These are phyloP conservation scores for Entomortierella lignicola DNA, from an alignment of 192 early-diverging fungal genomes.

Conservation along the genomic window DNA sequence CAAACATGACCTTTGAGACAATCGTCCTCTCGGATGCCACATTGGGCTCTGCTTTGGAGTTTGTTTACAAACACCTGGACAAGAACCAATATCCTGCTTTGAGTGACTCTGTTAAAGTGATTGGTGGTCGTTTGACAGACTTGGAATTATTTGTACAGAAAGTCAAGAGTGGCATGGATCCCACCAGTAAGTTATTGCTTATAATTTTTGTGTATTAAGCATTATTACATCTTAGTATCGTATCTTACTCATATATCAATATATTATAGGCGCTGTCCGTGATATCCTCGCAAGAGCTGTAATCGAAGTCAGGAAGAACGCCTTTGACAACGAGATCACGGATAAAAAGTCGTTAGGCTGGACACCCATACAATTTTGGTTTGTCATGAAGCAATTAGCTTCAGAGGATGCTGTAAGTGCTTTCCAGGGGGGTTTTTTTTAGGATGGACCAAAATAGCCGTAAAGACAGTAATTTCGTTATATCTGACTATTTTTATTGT, in stretches of 20 bases:
- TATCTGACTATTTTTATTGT: background rate
- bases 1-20: slow-evolving; percentile 75
- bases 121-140: slow-evolving; percentile 94
- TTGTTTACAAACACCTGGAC: slow-evolving; percentile 65
- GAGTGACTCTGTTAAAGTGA: slow-evolving; percentile 64
- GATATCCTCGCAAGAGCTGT: slow-evolving; percentile 86
- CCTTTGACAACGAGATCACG: slow-evolving; percentile 74
- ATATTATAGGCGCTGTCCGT: slow-evolving; percentile 73
- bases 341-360: slow-evolving; percentile 66
- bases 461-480: too few relatives aligned
- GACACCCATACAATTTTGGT: slow-evolving; percentile 94
- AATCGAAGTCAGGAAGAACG: slow-evolving; percentile 89
- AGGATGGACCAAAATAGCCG: background rate
- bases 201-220: slow-evolving; percentile 3
- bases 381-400: slow-evolving; percentile 79
- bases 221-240: background rate
- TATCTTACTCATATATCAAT: too few relatives aligned
- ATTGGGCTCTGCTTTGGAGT: slow-evolving; percentile 67
- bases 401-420: slow-evolving; percentile 61
- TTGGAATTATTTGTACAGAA: slow-evolving; percentile 91
- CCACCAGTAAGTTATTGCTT: slow-evolving; percentile 60
- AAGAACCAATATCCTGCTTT: slow-evolving; percentile 50
- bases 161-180: slow-evolving; percentile 75
- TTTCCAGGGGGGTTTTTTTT: background rate
- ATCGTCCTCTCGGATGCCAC: slow-evolving; percentile 80